These are phyloP conservation scores for Claviceps arundinis DNA, from an alignment of 2,329 filamentous ascomycete species.

Conservation along the genomic window DNA sequence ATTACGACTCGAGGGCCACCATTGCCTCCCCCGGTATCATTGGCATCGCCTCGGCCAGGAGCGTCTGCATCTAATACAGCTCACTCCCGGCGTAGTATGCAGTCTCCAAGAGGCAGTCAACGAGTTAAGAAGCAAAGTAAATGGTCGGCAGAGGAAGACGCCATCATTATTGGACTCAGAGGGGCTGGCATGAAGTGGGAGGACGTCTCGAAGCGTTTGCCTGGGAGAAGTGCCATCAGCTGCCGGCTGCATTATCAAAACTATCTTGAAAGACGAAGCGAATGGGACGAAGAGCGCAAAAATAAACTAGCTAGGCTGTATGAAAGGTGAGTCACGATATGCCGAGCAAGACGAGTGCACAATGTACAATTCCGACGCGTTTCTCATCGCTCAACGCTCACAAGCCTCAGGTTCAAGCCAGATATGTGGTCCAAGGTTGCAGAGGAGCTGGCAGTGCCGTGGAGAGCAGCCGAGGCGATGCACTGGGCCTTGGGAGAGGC, in stretches of 20 bases:
- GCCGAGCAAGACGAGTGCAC: neutral
- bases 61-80: conserved; percentile 19
- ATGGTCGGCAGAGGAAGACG: conserved; percentile 88
- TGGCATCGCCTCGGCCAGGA: conserved; percentile 11
- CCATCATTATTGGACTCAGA: conserved; percentile 82
- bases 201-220: conserved; percentile 84
- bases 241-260: conserved; percentile 95
- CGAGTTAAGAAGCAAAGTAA: conserved; percentile 92
- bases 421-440: conserved; percentile 97
- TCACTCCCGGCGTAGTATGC: conserved; percentile 19
- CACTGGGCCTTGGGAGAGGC: conserved; percentile 91
- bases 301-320: conserved; percentile 92
- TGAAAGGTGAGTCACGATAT: conserved; percentile 56
- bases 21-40: conserved; percentile 4
- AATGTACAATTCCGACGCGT: neutral
- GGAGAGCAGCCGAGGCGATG: conserved; percentile 93
- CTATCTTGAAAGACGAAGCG: conserved; percentile 81
- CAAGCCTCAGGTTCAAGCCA: conserved; percentile 69
- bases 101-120: conserved; percentile 43
- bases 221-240: conserved; percentile 84
- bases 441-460: conserved; percentile 88
- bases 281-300: conserved; percentile 96
- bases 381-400: neutral
- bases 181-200: conserved; percentile 97
- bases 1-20: conserved; percentile 11